These are phyloP conservation scores for Boletus speciosus DNA, from an alignment of 768 basidiomycete species.

Conservation along the genomic window DNA sequence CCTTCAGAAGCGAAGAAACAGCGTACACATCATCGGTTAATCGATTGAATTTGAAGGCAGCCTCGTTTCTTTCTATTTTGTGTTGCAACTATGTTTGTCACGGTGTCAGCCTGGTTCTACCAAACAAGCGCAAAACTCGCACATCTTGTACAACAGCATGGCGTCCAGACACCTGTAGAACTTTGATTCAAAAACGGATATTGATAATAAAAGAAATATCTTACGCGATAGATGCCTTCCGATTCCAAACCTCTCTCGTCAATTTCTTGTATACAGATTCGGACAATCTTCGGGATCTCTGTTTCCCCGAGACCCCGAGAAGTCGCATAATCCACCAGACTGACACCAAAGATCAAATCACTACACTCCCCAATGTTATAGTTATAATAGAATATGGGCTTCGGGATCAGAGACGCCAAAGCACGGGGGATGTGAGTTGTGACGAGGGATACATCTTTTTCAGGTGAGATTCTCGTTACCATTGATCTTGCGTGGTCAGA, in stretches of 20 bases:
- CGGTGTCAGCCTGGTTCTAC: slow-evolving; percentile 1
- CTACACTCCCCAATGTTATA: slow-evolving; percentile 80
- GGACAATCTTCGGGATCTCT: slow-evolving; percentile 75
- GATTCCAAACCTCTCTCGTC: slow-evolving; percentile 73
- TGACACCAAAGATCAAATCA: slow-evolving; percentile 88
- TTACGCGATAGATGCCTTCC: slow-evolving; percentile 79
- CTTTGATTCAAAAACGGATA: slow-evolving; percentile 2
- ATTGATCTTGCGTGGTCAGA: slow-evolving; percentile 59
- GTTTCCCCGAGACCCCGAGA: slow-evolving; percentile 69
- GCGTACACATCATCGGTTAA: slow-evolving; percentile 76
- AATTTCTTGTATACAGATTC: slow-evolving; percentile 78
- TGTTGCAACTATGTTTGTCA: slow-evolving; percentile 60
- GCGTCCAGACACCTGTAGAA: slow-evolving; percentile 69
- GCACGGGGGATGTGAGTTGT: slow-evolving; percentile 56
- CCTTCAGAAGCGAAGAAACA: slow-evolving; percentile 84
- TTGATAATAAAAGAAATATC: slow-evolving; percentile 14
- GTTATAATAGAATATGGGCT: slow-evolving; percentile 72
- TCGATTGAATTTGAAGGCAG: slow-evolving; percentile 66
- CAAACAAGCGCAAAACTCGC: slow-evolving; percentile 16
- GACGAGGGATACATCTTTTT: slow-evolving; percentile 62
- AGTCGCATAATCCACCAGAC: slow-evolving; percentile 84
- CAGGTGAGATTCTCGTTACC: slow-evolving; percentile 65
- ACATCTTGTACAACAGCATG: slow-evolving; percentile 84
- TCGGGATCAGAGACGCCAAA: slow-evolving; percentile 62
- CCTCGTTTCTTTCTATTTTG: slow-evolving; percentile 83